phyloP scores from a whole-genome alignment of 2,329 filamentous ascomycete genomes.

The Fusarium ambrosium region DNA sequence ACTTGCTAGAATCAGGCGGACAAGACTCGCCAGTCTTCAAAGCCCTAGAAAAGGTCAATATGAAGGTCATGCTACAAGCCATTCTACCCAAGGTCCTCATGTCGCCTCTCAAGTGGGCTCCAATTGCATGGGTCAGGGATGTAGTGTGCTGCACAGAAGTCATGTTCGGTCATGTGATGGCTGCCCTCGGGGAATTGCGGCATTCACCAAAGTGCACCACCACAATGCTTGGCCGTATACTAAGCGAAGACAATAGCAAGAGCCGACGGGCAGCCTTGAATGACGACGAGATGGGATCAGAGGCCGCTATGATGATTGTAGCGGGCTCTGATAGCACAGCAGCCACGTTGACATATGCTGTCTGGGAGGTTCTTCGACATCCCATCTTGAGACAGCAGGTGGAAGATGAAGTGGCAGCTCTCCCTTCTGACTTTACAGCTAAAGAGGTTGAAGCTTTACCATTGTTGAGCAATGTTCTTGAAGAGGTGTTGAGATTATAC shows the following conservation, averaged over 20 bases:
- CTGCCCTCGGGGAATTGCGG: neutral
- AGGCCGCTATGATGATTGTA: neutral
- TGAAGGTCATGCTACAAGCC: neutral
- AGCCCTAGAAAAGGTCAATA: neutral
- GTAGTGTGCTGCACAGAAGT: neutral
- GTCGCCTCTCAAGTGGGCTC: neutral
- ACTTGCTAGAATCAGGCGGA: neutral
- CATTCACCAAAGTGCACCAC: neutral
- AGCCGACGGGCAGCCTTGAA: neutral
- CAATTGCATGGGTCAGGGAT: neutral
- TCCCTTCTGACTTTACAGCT: neutral
- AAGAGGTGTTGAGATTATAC: neutral
- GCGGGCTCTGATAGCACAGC: neutral
- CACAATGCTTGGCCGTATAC: neutral
- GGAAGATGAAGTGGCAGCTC: conserved; percentile 1
- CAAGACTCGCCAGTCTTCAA: neutral
- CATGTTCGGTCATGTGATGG: neutral
- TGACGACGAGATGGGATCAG: neutral
- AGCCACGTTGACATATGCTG: neutral
- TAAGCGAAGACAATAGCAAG: neutral
- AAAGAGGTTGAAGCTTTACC: neutral
- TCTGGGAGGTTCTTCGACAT: conserved; percentile 3
- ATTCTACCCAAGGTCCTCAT: neutral
- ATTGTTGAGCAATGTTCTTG: neutral
- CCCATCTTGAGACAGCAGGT: neutral